phyloP scores from a whole-genome alignment of 2,329 filamentous ascomycete genomes.

The Pseudogymnoascus sp. region DNA sequence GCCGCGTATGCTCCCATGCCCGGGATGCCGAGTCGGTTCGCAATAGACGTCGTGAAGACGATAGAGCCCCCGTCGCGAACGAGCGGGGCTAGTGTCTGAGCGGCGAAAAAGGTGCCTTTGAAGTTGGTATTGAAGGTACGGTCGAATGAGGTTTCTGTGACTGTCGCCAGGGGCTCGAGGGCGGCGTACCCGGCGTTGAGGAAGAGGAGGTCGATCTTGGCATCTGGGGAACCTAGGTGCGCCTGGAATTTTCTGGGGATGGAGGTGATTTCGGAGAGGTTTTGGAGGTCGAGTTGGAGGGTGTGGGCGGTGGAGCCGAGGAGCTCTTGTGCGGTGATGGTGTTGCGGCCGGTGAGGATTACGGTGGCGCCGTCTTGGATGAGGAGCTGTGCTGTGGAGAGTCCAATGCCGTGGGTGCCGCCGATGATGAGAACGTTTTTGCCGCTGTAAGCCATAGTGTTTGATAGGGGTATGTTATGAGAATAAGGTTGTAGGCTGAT shows the following conservation, averaged over 20 bases:
- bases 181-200: neutral
- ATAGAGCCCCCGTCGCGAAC: neutral
- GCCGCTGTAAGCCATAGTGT: slow-evolving; percentile 14
- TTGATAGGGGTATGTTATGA: neutral
- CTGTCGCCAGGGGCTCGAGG: neutral
- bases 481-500: neutral
- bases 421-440: slow-evolving; percentile 53
- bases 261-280: neutral
- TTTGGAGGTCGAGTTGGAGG: neutral
- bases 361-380: slow-evolving; percentile 50
- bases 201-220: neutral
- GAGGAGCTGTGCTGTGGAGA: slow-evolving; percentile 49
- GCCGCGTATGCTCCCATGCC: neutral
- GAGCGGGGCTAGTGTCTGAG: neutral
- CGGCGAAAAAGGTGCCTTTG: neutral
- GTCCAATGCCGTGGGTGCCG: slow-evolving; percentile 57
- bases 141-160: neutral
- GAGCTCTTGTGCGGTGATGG: neutral
- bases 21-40: neutral
- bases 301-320: neutral
- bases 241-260: neutral
- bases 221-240: neutral
- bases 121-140: neutral
- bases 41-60: neutral
- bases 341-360: slow-evolving; percentile 33